These are phyloP conservation scores for Coriaria nepalensis DNA, from an alignment of 306 rosid species.

Conservation along the genomic window DNA sequence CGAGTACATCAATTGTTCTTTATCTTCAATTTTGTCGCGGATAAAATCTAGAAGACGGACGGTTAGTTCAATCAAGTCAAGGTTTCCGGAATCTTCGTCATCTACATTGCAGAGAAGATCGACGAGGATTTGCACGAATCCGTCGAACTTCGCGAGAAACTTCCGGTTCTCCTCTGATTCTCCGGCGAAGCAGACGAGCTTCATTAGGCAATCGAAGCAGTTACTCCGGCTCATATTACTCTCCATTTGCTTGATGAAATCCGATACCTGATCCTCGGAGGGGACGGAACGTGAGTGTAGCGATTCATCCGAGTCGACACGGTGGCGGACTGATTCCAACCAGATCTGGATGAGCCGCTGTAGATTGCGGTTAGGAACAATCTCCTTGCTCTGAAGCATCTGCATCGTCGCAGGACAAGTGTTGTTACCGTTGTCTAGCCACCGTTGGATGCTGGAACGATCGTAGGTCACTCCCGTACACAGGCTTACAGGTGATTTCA, in stretches of 20 bases:
- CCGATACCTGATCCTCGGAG: conserved; percentile 26
- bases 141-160: conserved; percentile 34
- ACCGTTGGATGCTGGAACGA: conserved; percentile 84
- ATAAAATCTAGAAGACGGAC: conserved; percentile 36
- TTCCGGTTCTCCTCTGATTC: conserved; percentile 48
- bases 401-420: conserved; percentile 99
- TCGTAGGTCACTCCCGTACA: conserved; percentile 95
- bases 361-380: conserved; percentile 69
- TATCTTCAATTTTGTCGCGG: conserved; percentile 20
- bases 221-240: neutral
- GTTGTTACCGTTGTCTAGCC: conserved; percentile 91
- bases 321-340: conserved; percentile 50
- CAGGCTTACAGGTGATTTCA: conserved; percentile 91
- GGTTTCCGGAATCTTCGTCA: conserved; percentile 13
- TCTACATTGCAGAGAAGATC: conserved; percentile 44
- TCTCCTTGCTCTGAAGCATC: conserved; percentile 51
- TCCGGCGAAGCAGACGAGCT: conserved; percentile 34
- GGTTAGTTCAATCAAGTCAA: conserved; percentile 31
- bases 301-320: conserved; percentile 26
- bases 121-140: conserved; percentile 31
- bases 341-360: conserved; percentile 91
- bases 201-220: conserved; percentile 21
- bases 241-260: conserved; percentile 20
- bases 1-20: conserved; percentile 19
- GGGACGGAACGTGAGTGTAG: conserved; percentile 4